Evolutionary conservation across 352 stramenopile species (phyloP).

Genomic region (Peronospora tabacina): DNA sequence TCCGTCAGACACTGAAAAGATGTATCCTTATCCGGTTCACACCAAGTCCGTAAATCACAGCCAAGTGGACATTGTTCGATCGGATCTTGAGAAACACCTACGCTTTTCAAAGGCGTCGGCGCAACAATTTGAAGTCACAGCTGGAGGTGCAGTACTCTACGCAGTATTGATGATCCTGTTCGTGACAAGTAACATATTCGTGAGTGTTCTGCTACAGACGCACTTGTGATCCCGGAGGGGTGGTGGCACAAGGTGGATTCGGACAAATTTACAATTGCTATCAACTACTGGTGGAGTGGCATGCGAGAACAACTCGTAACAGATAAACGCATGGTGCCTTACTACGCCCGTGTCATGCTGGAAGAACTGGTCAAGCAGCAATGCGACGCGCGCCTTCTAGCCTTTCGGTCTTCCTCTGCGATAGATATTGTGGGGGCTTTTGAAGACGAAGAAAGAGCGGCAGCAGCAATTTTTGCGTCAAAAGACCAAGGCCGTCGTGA

Average conservation of each 20-base stretch:
- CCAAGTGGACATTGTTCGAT: conserved; percentile 39
- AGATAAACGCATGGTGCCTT: conserved; percentile 39
- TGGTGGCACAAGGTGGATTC: conserved; percentile 86
- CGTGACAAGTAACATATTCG: conserved; percentile 3
- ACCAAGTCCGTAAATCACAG: conserved; percentile 78
- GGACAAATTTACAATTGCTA: conserved; percentile 59
- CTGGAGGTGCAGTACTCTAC: conserved; percentile 37
- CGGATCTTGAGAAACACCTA: conserved; percentile 29
- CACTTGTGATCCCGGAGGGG: conserved; percentile 71
- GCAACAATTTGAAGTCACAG: conserved; percentile 29
- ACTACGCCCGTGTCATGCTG: conserved; percentile 59
- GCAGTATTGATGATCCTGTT: neutral
- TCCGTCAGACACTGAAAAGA: conserved; percentile 39
- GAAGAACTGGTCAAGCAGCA: conserved; percentile 51
- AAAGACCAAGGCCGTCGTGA: conserved; percentile 27
- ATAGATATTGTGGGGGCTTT: neutral
- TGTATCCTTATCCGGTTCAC: conserved; percentile 59
- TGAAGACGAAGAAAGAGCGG: conserved; percentile 8
- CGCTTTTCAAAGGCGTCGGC: conserved; percentile 26
- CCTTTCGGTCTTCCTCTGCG: conserved; percentile 9
- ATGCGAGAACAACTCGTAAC: conserved; percentile 42
- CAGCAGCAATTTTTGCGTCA: conserved; percentile 11
- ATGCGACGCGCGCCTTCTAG: conserved; percentile 23
- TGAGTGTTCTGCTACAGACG: conserved; percentile 31
- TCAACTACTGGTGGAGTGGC: conserved; percentile 82